Percentiles rank a stretch among this genome's conserved stretches.
Evolutionary conservation across 371 early-diverging fungal species (phyloP).

Genomic region (Mucor velutinosus): DNA sequence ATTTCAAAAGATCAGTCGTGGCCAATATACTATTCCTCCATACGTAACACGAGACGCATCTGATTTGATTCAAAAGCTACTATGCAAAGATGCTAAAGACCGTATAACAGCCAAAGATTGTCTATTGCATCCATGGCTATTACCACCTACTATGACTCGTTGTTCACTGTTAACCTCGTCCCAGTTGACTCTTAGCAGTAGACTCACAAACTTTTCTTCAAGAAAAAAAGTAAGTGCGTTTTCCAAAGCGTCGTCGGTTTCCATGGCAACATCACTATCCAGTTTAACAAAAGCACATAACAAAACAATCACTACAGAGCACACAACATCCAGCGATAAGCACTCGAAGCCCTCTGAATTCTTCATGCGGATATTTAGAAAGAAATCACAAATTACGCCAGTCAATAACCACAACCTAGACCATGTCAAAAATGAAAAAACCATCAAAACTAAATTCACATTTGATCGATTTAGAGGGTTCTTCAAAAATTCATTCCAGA

Average conservation of each 20-base stretch:
- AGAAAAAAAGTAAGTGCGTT: slow-evolving; percentile 12
- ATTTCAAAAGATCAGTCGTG: slow-evolving; percentile 67
- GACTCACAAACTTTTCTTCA: slow-evolving; percentile 11
- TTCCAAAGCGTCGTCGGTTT: background rate
- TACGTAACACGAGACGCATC: slow-evolving; percentile 42
- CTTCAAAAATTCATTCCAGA: slow-evolving; percentile 18
- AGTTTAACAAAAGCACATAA: background rate
- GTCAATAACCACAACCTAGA: background rate
- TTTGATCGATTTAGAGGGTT: slow-evolving; percentile 11
- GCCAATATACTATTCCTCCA: slow-evolving; percentile 55
- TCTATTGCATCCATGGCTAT: slow-evolving; percentile 78
- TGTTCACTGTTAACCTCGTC: slow-evolving; percentile 12
- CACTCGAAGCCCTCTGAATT: background rate
- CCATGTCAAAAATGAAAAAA: slow-evolving; percentile 7
- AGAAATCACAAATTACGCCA: slow-evolving; percentile 20
- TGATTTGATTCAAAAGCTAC: slow-evolving; percentile 57
- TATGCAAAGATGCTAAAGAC: slow-evolving; percentile 58
- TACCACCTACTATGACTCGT: slow-evolving; percentile 7
- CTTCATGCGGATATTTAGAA: slow-evolving; percentile 19
- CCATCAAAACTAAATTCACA: slow-evolving; percentile 1
- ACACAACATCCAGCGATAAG: background rate
- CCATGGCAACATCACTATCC: slow-evolving; percentile 5
- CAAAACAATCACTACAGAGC: background rate
- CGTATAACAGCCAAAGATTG: slow-evolving; percentile 79
- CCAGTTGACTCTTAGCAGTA: slow-evolving; percentile 14